Evolutionary conservation across 2,329 filamentous ascomycete genomes (phyloP).

Genomic region (Paraphoma sp.): DNA sequence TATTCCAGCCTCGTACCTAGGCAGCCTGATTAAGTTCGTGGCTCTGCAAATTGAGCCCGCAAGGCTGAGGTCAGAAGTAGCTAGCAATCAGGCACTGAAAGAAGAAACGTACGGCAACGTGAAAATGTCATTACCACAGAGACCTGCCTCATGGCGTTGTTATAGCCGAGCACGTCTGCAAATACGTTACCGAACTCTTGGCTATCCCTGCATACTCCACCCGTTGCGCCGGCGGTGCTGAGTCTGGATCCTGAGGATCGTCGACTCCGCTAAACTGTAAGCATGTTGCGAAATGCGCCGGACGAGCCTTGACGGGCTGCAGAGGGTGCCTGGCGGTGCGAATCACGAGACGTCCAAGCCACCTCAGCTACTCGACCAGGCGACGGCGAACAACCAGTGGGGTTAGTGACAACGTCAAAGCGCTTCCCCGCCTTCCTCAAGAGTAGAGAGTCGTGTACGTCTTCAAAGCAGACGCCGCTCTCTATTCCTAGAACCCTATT

Average conservation of each 20-base stretch:
- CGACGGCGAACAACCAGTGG: background rate
- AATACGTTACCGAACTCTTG: background rate
- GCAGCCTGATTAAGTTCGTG: too few species aligned
- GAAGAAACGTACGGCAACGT: too few species aligned
- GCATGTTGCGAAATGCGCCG: background rate
- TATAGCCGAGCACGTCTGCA: background rate
- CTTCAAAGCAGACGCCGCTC: background rate
- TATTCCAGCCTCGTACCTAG: too few species aligned
- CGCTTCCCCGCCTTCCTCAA: background rate
- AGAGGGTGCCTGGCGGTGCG: background rate
- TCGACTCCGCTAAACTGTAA: background rate
- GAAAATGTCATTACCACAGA: too few species aligned
- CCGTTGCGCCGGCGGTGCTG: background rate
- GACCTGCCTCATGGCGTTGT: background rate
- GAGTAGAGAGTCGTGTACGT: background rate
- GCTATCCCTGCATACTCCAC: background rate
- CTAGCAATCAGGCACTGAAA: too few species aligned
- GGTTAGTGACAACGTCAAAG: background rate
- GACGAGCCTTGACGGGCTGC: background rate
- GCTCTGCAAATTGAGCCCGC: too few species aligned
- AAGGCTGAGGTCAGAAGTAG: too few species aligned
- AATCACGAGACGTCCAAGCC: background rate
- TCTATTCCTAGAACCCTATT: background rate
- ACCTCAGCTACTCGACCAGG: background rate
- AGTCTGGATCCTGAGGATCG: background rate